Conservation (phyloP, 495 filamentous ascomycete genomes). For the Glarea lozoyensis region DNA sequence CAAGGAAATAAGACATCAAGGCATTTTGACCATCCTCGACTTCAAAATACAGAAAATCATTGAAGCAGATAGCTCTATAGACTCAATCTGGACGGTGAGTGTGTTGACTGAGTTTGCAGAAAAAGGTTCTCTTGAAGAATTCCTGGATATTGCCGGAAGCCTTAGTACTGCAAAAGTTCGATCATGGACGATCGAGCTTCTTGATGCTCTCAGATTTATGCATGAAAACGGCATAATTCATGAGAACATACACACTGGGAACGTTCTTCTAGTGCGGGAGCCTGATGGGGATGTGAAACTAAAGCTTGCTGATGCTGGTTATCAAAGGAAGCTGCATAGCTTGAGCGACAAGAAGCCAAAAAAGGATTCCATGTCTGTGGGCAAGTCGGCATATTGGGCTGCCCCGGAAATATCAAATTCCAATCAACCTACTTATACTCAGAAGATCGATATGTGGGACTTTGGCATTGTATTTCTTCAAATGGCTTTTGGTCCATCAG, state of each 20-base stretch:
- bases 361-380: conserved; percentile 41
- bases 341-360: conserved; percentile 39
- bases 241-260: conserved; percentile 64
- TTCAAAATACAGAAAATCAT: conserved; percentile 58
- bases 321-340: conserved; percentile 51
- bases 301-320: conserved; percentile 63
- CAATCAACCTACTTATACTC: conserved; percentile 47
- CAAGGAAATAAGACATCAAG: conserved; percentile 66
- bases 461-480: conserved; percentile 83
- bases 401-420: conserved; percentile 67
- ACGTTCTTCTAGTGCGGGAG: conserved; percentile 60
- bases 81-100: conserved; percentile 63
- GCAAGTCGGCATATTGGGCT: conserved; percentile 73
- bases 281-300: conserved; percentile 48
- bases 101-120: conserved; percentile 70
- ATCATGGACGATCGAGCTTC: conserved; percentile 80
- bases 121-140: conserved; percentile 73
- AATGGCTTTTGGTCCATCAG: conserved; percentile 83
- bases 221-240: conserved; percentile 74
- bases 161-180: conserved; percentile 63
- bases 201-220: conserved; percentile 80
- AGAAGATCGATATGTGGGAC: conserved; percentile 92
- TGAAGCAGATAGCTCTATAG: conserved; percentile 30
- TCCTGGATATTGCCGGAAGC: conserved; percentile 68
- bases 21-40: conserved; percentile 67